These are phyloP conservation scores for Tulasnella calospora DNA, from an alignment of 768 basidiomycete genomes.

Conservation along the genomic window DNA sequence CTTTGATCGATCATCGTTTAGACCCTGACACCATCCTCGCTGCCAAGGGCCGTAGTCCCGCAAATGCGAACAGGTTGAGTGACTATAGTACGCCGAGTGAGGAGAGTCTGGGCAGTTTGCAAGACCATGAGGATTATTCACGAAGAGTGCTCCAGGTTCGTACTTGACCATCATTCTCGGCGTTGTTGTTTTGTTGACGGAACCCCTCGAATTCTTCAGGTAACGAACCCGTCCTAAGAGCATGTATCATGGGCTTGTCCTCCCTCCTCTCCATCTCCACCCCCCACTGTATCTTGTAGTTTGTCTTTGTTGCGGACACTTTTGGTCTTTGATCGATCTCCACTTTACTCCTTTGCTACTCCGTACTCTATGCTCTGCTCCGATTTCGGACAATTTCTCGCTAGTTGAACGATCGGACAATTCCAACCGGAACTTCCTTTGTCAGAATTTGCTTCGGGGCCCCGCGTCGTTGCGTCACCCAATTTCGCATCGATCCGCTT, in stretches of 20 bases:
- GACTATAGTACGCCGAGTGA: slow-evolving; percentile 16
- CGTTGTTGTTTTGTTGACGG: neutral
- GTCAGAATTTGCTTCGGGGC: slow-evolving; percentile 1
- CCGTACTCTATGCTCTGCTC: neutral
- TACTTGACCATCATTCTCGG: neutral
- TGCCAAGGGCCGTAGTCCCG: slow-evolving; percentile 20
- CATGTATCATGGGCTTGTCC: neutral
- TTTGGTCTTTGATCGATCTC: neutral
- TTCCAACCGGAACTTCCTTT: neutral
- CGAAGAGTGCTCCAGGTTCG: slow-evolving; percentile 25
- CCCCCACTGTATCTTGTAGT: neutral
- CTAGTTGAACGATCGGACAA: neutral
- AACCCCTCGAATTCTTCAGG: neutral
- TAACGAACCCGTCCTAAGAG: slow-evolving; percentile 7
- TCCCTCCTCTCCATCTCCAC: too few species aligned
- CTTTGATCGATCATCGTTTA: slow-evolving; percentile 14
- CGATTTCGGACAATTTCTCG: neutral
- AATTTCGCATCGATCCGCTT: slow-evolving; percentile 4
- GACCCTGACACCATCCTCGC: slow-evolving; percentile 14
- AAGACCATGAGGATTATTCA: slow-evolving; percentile 23
- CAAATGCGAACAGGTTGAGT: neutral
- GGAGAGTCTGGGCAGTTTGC: slow-evolving; percentile 23
- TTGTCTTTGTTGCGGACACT: neutral
- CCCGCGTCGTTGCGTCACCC: neutral
- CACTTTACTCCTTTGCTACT: neutral